These are phyloP conservation scores for Acanthamoeba comandoni DNA, from an alignment of 208 protist species.

Conservation along the genomic window DNA sequence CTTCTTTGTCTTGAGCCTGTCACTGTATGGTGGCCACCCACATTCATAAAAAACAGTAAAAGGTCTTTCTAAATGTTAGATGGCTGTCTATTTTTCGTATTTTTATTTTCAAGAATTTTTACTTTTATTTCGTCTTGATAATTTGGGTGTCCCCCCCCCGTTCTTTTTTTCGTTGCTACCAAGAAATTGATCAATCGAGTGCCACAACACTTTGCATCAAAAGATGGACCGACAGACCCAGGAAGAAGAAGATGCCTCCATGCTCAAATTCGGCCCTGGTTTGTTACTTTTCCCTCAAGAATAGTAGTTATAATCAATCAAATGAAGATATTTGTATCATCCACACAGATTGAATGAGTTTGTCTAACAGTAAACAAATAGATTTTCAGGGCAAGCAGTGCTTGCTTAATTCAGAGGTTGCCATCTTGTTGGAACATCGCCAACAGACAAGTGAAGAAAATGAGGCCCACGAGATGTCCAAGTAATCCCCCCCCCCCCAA, in stretches of 20 bases:
- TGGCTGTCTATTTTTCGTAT: too few relatives aligned
- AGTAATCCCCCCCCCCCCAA: slow-evolving; percentile 43
- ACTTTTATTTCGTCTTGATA: too few relatives aligned
- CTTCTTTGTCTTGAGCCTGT: too few relatives aligned
- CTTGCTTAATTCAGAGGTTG: slow-evolving; percentile 82
- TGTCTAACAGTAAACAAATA: background rate
- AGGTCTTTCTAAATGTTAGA: too few relatives aligned
- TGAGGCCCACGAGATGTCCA: slow-evolving; percentile 64
- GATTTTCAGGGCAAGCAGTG: slow-evolving; percentile 79
- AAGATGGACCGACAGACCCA: too few relatives aligned
- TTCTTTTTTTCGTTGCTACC: too few relatives aligned
- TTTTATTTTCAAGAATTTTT: too few relatives aligned
- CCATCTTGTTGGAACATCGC: slow-evolving; percentile 78
- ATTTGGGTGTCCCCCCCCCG: too few relatives aligned
- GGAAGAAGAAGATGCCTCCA: slow-evolving; percentile 75
- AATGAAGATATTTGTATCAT: background rate
- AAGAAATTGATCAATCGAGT: too few relatives aligned
- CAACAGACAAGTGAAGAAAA: slow-evolving; percentile 39
- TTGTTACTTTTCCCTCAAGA: background rate
- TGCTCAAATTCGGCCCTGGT: slow-evolving; percentile 49
- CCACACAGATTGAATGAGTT: background rate
- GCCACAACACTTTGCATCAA: too few relatives aligned
- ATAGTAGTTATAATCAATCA: background rate
- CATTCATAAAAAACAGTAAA: too few relatives aligned
- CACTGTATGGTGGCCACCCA: too few relatives aligned